phyloP scores from a whole-genome alignment of 306 rosid species.

The Cicer judaicum region DNA sequence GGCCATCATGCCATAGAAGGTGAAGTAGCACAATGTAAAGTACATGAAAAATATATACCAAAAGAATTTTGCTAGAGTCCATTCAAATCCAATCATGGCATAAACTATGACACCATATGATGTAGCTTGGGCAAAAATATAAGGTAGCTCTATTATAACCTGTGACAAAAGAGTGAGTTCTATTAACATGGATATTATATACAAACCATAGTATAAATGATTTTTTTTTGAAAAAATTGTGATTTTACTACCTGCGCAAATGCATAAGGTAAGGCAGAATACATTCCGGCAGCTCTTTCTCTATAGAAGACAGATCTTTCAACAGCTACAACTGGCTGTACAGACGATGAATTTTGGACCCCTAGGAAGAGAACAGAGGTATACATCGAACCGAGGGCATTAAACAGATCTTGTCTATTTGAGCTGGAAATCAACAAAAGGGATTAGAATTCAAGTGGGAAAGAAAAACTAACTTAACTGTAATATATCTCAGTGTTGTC shows the following conservation, averaged over 20 bases:
- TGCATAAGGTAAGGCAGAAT: conserved; percentile 70
- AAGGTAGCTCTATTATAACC: conserved; percentile 47
- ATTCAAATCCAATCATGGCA: conserved; percentile 70
- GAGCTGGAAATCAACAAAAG: conserved; percentile 30
- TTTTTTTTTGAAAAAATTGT: not conserved
- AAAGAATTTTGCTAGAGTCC: conserved; percentile 60
- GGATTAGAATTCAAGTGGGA: conserved; percentile 24
- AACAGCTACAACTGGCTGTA: conserved; percentile 63
- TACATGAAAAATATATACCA: conserved; percentile 71
- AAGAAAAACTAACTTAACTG: not conserved
- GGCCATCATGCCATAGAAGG: conserved; percentile 68
- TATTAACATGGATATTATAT: not conserved
- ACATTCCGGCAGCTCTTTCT: conserved; percentile 73
- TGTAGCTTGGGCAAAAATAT: conserved; percentile 51
- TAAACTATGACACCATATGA: conserved; percentile 59
- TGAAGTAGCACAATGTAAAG: conserved; percentile 66
- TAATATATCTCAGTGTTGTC: no score
- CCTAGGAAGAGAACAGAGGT: conserved; percentile 64
- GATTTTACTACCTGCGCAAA: conserved; percentile 58
- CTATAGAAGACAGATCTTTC: conserved; percentile 67
- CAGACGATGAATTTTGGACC: conserved; percentile 52
- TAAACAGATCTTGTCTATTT: conserved; percentile 48
- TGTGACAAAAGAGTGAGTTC: conserved; percentile 13
- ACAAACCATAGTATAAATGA: not conserved
- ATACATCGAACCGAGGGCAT: conserved; percentile 64